phyloP scores from a whole-genome alignment of 2,329 filamentous ascomycete species.

The Aspergillus costaricaensis region DNA sequence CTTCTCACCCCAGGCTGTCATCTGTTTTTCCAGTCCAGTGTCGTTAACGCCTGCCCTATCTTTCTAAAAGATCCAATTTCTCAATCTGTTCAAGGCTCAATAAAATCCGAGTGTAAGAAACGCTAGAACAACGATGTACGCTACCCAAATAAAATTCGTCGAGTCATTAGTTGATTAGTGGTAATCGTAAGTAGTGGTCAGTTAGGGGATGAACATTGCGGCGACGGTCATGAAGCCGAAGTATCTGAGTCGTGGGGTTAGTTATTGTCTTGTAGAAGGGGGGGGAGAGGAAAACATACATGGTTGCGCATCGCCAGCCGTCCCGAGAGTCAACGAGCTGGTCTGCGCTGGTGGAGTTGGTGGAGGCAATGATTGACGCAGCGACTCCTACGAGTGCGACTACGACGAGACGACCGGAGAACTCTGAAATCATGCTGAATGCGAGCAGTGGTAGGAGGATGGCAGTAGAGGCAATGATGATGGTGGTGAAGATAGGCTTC shows the following conservation, averaged over 20 bases:
- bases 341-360: constrained; percentile 37
- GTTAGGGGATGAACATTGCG: constrained; percentile 41
- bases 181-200: not conserved
- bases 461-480: constrained; percentile 52
- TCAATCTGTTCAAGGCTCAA: not conserved
- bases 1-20: not conserved
- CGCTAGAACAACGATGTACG: constrained; percentile 15
- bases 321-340: constrained; percentile 40
- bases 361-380: constrained; percentile 44
- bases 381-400: constrained; percentile 56
- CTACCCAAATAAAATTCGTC: constrained; percentile 23
- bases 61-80: not conserved
- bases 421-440: constrained; percentile 60
- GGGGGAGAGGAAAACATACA: constrained; percentile 30
- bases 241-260: constrained; percentile 30
- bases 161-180: constrained; percentile 4
- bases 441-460: constrained; percentile 61
- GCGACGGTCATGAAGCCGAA: constrained; percentile 43
- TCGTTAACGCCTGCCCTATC: not conserved
- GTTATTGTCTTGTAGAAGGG: not conserved
- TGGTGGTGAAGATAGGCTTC: constrained; percentile 39
- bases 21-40: not conserved
- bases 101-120: not conserved
- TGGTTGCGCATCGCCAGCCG: constrained; percentile 42
- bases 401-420: constrained; percentile 60